These are phyloP conservation scores for Thinopyrum elongatum DNA, from an alignment of 176 grass and related monocot genomes.

Conservation along the genomic window DNA sequence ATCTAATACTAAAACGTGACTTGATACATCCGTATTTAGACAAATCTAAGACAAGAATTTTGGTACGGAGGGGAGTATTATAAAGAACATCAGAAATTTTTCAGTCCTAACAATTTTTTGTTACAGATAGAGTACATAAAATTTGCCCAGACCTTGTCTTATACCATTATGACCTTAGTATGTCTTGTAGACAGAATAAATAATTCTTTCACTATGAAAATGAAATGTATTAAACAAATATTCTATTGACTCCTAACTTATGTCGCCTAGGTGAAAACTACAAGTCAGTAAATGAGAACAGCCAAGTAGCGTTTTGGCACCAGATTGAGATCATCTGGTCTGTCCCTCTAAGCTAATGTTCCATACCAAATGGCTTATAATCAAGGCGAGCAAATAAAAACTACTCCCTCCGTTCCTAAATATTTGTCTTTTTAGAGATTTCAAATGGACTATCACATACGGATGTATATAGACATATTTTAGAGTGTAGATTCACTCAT, in stretches of 20 bases:
- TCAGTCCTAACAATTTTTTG: background rate
- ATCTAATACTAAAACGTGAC: too few relatives aligned
- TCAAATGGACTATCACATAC: too few relatives aligned
- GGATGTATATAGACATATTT: too few relatives aligned
- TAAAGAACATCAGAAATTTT: slow-evolving; percentile 7
- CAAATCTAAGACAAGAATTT: too few relatives aligned
- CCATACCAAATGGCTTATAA: background rate
- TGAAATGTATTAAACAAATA: background rate
- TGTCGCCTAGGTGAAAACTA: background rate
- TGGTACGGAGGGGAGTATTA: too few relatives aligned
- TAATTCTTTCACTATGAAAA: background rate
- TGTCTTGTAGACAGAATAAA: slow-evolving; percentile 5
- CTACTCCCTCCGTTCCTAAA: too few relatives aligned
- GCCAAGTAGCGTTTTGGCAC: background rate
- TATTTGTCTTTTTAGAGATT: too few relatives aligned
- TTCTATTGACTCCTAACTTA: background rate
- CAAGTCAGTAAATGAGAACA: background rate
- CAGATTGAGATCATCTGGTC: background rate
- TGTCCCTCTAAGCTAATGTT: background rate
- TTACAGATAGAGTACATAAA: background rate
- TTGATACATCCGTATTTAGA: too few relatives aligned
- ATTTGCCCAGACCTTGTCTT: background rate
- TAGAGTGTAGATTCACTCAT: too few relatives aligned
- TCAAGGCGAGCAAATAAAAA: background rate
- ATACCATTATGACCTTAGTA: background rate